phyloP scores from a whole-genome alignment of 2,329 filamentous ascomycete genomes.

The Fusarium verticillioides region DNA sequence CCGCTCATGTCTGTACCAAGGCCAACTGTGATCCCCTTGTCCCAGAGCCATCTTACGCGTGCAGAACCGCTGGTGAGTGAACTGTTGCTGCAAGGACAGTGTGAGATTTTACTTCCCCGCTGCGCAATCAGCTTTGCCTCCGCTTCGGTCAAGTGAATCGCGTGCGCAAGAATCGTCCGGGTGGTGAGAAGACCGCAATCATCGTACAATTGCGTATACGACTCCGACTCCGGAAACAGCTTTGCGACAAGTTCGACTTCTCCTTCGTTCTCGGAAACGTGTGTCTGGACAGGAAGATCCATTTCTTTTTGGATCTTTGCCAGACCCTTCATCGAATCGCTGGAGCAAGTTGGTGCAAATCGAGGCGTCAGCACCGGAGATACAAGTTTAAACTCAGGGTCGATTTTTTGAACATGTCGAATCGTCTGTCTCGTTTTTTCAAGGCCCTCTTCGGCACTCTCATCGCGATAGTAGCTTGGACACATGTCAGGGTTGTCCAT shows the following conservation, averaged over 20 bases:
- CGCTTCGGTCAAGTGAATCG: conserved; percentile 75
- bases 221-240: conserved; percentile 72
- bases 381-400: conserved; percentile 73
- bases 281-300: conserved; percentile 82
- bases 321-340: conserved; percentile 69
- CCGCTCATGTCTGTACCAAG: conserved; percentile 92
- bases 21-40: conserved; percentile 80
- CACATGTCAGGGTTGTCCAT: conserved; percentile 80
- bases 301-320: conserved; percentile 72
- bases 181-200: conserved; percentile 72
- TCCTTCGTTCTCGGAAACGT: conserved; percentile 83
- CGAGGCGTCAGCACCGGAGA: conserved; percentile 82
- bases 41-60: conserved; percentile 77
- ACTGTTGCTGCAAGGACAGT: conserved; percentile 90
- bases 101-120: conserved; percentile 75
- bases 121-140: conserved; percentile 74
- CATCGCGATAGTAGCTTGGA: conserved; percentile 84
- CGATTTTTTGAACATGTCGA: conserved; percentile 72
- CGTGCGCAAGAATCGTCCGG: conserved; percentile 86
- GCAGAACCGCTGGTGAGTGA: conserved; percentile 83
- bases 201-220: conserved; percentile 86
- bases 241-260: conserved; percentile 78
- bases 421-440: conserved; percentile 69
- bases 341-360: conserved; percentile 73
- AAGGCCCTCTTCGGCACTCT: conserved; percentile 67